Evolutionary conservation across 2,329 filamentous ascomycete species (phyloP).

Genomic region (Celoporthe dispersa): DNA sequence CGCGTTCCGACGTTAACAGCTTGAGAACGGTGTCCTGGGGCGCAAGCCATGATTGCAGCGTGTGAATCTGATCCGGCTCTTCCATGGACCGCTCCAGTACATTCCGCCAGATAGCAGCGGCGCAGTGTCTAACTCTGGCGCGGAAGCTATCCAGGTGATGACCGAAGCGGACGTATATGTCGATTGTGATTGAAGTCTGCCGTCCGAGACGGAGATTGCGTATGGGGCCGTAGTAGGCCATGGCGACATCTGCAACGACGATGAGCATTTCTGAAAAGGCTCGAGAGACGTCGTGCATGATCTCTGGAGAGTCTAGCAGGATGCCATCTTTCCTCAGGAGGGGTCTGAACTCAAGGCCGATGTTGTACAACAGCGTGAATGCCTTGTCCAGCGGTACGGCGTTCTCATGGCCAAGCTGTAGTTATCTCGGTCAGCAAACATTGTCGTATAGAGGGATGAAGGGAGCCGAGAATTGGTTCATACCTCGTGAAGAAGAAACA

Average conservation of each 20-base stretch:
- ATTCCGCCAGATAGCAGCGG: neutral
- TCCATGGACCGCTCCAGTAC: conserved; percentile 3
- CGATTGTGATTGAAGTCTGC: conserved; percentile 5
- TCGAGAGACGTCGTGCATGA: conserved; percentile 6
- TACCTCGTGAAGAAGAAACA: conserved; percentile 11
- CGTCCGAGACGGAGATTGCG: neutral
- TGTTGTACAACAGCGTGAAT: conserved; percentile 14
- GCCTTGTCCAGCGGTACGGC: conserved; percentile 5
- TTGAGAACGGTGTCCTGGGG: conserved; percentile 9
- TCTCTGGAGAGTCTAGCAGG: neutral
- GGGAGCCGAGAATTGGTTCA: neutral
- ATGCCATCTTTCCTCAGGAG: neutral
- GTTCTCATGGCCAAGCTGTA: conserved; percentile 13
- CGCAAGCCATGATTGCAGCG: conserved; percentile 6
- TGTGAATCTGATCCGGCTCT: neutral
- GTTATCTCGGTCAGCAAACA: neutral
- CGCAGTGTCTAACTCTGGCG: neutral
- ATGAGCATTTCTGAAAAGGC: conserved; percentile 6
- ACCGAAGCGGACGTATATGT: conserved; percentile 12
- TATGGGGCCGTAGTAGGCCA: conserved; percentile 4
- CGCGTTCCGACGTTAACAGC: conserved; percentile 1
- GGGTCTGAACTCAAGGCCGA: neutral
- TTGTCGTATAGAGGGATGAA: neutral
- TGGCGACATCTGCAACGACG: conserved; percentile 7
- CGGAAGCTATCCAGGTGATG: conserved; percentile 2